Conservation (phyloP, 1,284 basidiomycete species). For the Serendipita sp. region DNA sequence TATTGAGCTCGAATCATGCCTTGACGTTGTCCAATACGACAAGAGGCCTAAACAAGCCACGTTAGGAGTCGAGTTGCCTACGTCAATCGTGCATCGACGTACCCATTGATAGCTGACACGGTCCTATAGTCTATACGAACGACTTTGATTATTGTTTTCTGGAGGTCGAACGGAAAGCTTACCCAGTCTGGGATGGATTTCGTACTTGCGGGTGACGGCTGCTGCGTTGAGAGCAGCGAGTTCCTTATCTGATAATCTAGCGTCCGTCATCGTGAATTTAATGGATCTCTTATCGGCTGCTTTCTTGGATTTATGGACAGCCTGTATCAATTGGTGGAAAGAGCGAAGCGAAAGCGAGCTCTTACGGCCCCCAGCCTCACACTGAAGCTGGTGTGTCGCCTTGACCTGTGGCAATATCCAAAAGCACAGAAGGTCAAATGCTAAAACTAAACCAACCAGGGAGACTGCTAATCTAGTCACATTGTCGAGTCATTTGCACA, state of each 20-base stretch:
- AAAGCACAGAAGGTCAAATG: not conserved
- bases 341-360: not conserved
- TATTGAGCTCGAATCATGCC: slow-evolving; percentile 29
- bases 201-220: slow-evolving; percentile 73
- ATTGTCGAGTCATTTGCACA: not conserved
- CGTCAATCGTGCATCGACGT: slow-evolving; percentile 20
- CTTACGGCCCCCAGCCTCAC: slow-evolving; percentile 6
- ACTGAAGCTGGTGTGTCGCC: not conserved
- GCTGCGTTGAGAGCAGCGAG: slow-evolving; percentile 74
- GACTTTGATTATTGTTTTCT: slow-evolving; percentile 12
- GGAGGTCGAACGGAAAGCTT: slow-evolving; percentile 21
- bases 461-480: not conserved
- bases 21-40: slow-evolving; percentile 99
- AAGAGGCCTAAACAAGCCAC: slow-evolving; percentile 48
- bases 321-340: not conserved
- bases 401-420: not conserved
- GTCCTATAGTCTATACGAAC: slow-evolving; percentile 72
- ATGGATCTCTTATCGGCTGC: not conserved
- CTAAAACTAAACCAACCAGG: not conserved
- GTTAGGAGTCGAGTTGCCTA: slow-evolving; percentile 13
- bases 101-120: slow-evolving; percentile 95
- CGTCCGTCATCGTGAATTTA: slow-evolving; percentile 14
- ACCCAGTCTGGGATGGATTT: slow-evolving; percentile 85
- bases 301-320: not conserved
- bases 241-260: slow-evolving; percentile 42